phyloP scores from a whole-genome alignment of 257 asterid species.

The Nicotiana sylvestris region DNA sequence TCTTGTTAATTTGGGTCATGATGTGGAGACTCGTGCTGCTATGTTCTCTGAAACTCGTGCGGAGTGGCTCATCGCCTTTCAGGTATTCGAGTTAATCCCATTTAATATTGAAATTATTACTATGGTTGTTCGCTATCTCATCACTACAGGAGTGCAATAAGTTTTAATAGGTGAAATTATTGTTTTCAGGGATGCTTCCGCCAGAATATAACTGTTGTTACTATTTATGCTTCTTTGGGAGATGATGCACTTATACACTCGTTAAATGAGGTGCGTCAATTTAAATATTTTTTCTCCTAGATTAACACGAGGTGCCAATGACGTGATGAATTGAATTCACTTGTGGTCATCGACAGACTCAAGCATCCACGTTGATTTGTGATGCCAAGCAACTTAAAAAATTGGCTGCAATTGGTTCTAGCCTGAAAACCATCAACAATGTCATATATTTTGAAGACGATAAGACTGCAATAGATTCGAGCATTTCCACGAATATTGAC shows the following conservation, averaged over 20 bases:
- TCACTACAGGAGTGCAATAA: background rate
- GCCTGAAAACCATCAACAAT: slow-evolving; percentile 48
- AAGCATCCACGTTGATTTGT: slow-evolving; percentile 77
- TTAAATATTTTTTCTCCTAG: background rate
- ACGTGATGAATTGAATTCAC: background rate
- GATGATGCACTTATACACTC: slow-evolving; percentile 90
- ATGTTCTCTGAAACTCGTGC: slow-evolving; percentile 81
- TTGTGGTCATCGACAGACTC: slow-evolving; percentile 54
- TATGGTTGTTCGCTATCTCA: background rate
- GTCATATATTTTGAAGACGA: slow-evolving; percentile 65
- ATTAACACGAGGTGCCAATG: background rate
- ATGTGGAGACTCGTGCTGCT: slow-evolving; percentile 74
- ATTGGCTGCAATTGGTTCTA: slow-evolving; percentile 56
- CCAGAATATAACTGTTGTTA: slow-evolving; percentile 78
- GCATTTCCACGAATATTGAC: slow-evolving; percentile 24
- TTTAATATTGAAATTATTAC: background rate
- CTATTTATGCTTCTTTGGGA: slow-evolving; percentile 85
- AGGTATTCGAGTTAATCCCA: slow-evolving; percentile 30
- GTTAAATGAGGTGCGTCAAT: slow-evolving; percentile 59
- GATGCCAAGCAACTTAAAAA: slow-evolving; percentile 78
- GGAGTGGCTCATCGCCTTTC: slow-evolving; percentile 80
- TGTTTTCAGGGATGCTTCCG: slow-evolving; percentile 75
- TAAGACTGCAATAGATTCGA: slow-evolving; percentile 41
- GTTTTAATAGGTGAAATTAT: background rate
- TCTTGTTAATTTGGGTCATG: slow-evolving; percentile 68